Conservation (phyloP, 352 stramenopile species). For the Phytophthora brassicae region DNA sequence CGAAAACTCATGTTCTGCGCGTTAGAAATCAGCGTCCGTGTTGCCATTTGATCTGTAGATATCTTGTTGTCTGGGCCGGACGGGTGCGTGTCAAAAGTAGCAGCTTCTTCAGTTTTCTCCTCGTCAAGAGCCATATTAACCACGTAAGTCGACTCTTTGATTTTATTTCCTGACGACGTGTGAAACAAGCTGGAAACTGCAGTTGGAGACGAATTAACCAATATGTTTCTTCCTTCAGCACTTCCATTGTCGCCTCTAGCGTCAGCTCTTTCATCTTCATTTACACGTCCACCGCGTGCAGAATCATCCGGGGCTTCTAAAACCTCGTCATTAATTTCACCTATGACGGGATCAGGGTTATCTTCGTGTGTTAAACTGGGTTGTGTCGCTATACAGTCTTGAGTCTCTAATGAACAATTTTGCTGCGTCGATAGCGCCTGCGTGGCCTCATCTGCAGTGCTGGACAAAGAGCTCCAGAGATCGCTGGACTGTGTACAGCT, state of each 20-base stretch:
- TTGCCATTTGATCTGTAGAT: background rate
- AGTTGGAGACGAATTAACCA: background rate
- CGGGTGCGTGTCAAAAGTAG: background rate
- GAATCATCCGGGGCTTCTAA: background rate
- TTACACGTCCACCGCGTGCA: background rate
- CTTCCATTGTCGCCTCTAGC: background rate
- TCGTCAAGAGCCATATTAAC: background rate
- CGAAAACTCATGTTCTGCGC: background rate
- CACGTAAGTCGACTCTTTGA: background rate
- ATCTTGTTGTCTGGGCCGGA: background rate
- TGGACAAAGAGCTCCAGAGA: background rate
- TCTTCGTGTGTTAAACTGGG: background rate
- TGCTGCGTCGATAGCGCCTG: background rate
- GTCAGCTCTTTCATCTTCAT: background rate
- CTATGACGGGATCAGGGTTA: background rate
- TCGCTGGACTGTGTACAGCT: constrained; percentile 2
- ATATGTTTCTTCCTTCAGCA: background rate
- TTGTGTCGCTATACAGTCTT: background rate
- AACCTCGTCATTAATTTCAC: background rate
- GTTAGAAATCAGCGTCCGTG: background rate
- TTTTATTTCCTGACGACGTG: background rate
- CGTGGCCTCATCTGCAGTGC: background rate
- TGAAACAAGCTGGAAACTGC: constrained; percentile 3
- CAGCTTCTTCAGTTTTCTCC: background rate
- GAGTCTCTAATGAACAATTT: background rate